Evolutionary conservation across 148 eudicot genomes (phyloP).

Genomic region (Tetragonia tetragonoides): DNA sequence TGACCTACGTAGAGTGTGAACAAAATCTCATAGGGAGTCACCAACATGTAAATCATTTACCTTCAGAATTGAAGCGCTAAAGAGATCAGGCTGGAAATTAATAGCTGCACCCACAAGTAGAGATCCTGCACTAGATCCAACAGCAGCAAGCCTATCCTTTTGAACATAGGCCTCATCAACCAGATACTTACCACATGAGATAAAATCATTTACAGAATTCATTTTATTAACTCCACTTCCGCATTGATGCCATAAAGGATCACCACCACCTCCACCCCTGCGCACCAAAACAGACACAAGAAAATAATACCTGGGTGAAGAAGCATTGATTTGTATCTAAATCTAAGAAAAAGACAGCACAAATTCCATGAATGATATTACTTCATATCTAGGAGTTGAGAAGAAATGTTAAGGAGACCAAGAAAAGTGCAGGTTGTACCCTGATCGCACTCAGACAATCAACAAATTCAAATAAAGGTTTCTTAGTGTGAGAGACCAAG

Average conservation of each 20-base stretch:
- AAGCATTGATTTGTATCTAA: background rate
- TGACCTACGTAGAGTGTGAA: background rate
- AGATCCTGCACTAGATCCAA: conserved; percentile 87
- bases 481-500: background rate
- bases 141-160: conserved; percentile 60
- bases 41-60: conserved; percentile 27
- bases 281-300: conserved; percentile 9
- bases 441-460: background rate
- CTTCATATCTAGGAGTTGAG: background rate
- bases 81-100: conserved; percentile 64
- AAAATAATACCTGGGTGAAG: background rate
- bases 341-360: background rate
- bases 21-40: background rate
- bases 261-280: conserved; percentile 83
- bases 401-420: background rate
- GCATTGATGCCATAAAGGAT: conserved; percentile 75
- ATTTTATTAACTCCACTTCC: conserved; percentile 78
- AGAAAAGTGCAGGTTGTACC: background rate
- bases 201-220: conserved; percentile 77
- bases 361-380: background rate
- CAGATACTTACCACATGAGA: conserved; percentile 73
- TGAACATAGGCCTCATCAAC: conserved; percentile 64
- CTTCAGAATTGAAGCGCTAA: conserved; percentile 81
- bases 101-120: conserved; percentile 83
- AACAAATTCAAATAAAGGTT: background rate